Conservation (phyloP, 2,329 filamentous ascomycete species). For the Diaporthe helianthi region DNA sequence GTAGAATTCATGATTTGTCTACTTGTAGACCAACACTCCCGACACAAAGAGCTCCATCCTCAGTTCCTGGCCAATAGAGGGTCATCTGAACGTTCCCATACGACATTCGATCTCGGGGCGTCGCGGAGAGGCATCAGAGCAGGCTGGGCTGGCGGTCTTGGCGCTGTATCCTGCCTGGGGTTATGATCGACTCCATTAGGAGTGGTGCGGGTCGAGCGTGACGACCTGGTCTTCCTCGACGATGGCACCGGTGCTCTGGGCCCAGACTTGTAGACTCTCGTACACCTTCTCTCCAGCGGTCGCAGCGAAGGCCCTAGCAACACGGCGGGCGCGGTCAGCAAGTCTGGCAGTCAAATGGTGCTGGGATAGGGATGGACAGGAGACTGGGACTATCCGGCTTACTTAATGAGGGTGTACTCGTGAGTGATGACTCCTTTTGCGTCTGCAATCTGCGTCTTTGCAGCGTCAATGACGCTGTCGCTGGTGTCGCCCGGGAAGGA, state of each 20-base stretch:
- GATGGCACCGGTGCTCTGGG: slow-evolving; percentile 63
- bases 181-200: background rate
- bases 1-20: slow-evolving; percentile 2
- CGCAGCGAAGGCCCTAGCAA: slow-evolving; percentile 75
- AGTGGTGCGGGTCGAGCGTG: slow-evolving; percentile 45
- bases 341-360: background rate
- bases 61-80: background rate
- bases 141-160: background rate
- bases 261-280: slow-evolving; percentile 69
- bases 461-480: slow-evolving; percentile 70
- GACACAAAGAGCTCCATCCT: background rate
- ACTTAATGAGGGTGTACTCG: slow-evolving; percentile 74
- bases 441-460: slow-evolving; percentile 73
- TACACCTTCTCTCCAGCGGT: slow-evolving; percentile 74
- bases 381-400: slow-evolving; percentile 43
- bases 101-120: background rate
- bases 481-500: slow-evolving; percentile 77
- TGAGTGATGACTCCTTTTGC: slow-evolving; percentile 82
- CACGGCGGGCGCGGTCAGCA: background rate
- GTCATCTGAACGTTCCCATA: background rate
- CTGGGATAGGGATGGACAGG: background rate
- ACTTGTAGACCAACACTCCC: background rate
- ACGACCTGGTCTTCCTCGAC: slow-evolving; percentile 83
- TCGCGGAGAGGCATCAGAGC: background rate
- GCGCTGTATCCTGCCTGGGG: background rate